Evolutionary conservation across 2,329 filamentous ascomycete species (phyloP).

Genomic region (Trematosphaeria pertusa): DNA sequence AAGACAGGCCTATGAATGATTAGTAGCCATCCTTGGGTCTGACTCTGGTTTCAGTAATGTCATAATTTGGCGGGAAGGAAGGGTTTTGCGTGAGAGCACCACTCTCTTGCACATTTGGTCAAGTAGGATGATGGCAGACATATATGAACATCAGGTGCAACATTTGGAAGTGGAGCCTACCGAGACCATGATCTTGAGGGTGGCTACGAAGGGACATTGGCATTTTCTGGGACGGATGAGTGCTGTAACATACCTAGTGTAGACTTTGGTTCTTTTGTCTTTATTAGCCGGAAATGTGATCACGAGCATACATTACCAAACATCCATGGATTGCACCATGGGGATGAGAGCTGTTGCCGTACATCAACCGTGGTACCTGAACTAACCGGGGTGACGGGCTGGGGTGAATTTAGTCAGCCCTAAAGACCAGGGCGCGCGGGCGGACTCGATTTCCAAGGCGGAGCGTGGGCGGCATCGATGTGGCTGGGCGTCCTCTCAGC

Average conservation of each 20-base stretch:
- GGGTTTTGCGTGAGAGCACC: too few species aligned
- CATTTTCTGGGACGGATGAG: too few species aligned
- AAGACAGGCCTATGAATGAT: conserved; percentile 81
- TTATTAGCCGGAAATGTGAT: conserved; percentile 31
- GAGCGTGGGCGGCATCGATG: conserved; percentile 31
- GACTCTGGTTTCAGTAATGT: conserved; percentile 11
- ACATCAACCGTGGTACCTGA: too few species aligned
- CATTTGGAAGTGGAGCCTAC: too few species aligned
- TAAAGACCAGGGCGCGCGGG: neutral
- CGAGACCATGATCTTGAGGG: too few species aligned
- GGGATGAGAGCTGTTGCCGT: too few species aligned
- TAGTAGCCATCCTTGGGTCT: conserved; percentile 45
- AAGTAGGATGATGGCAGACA: too few species aligned
- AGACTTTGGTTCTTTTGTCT: conserved; percentile 25
- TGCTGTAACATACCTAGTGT: conserved; percentile 29
- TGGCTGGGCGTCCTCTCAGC: conserved; percentile 34
- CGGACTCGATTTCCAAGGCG: conserved; percentile 43
- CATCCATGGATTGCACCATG: conserved; percentile 14
- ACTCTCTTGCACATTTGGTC: too few species aligned
- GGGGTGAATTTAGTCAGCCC: neutral
- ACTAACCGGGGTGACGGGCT: conserved; percentile 3
- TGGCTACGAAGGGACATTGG: too few species aligned
- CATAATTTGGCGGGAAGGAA: too few species aligned
- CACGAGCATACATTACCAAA: conserved; percentile 33
- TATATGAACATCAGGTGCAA: too few species aligned